phyloP scores from a whole-genome alignment of 2,329 filamentous ascomycete species.

The Pseudocercospora fuligena region DNA sequence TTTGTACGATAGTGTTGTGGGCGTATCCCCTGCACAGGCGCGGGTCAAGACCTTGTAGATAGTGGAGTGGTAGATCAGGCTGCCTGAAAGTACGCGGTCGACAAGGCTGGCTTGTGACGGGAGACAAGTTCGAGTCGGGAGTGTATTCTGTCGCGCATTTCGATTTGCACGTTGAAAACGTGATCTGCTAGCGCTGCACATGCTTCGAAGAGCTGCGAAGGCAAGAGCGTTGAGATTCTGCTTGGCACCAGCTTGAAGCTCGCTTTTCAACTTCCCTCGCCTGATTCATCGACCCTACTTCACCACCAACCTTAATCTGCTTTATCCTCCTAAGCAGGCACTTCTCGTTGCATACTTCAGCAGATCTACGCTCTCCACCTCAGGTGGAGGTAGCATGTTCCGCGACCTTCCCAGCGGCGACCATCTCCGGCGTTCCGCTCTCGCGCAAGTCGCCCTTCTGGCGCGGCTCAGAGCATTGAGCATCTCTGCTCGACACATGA shows the following conservation, averaged over 20 bases:
- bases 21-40: neutral
- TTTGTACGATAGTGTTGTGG: neutral
- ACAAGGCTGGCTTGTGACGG: neutral
- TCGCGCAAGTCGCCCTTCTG: neutral
- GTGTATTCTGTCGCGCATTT: neutral
- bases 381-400: neutral
- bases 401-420: neutral
- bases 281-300: neutral
- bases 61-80: neutral
- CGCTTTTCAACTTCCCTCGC: neutral
- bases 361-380: neutral
- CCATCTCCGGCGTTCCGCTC: neutral
- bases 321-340: neutral
- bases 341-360: neutral
- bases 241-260: neutral
- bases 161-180: neutral
- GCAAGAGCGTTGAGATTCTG: neutral
- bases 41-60: neutral
- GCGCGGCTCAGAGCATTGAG: too few relatives aligned
- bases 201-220: neutral
- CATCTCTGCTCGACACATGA: neutral
- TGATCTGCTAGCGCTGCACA: neutral
- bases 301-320: too few relatives aligned
- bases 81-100: neutral
- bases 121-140: neutral